These are phyloP conservation scores for Camelina laxa DNA, from an alignment of 345 rosid genomes.

Conservation along the genomic window DNA sequence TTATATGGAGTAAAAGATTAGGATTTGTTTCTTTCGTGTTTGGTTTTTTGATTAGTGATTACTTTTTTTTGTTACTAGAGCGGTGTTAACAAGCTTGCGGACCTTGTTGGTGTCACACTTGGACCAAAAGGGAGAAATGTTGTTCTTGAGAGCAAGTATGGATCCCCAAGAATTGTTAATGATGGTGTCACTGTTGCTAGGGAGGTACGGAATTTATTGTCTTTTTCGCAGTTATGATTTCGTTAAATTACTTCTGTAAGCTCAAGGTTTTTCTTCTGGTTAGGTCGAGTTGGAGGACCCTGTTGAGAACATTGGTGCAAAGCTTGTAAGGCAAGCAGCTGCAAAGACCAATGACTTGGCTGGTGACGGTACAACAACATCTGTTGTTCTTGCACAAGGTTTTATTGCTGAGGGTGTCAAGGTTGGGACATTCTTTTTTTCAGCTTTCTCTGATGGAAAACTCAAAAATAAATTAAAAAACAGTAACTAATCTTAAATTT, in stretches of 20 bases:
- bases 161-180: constrained; percentile 96
- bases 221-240: neutral
- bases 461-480: neutral
- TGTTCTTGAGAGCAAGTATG: constrained; percentile 98
- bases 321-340: constrained; percentile 98
- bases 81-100: constrained; percentile 98
- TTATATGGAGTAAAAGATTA: no score
- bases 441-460: neutral
- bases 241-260: neutral
- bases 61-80: constrained; percentile 45
- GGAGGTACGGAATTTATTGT: constrained; percentile 57
- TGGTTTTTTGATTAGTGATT: neutral
- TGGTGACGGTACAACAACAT: constrained; percentile 98
- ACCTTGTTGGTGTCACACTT: constrained; percentile 95
- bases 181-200: constrained; percentile 99
- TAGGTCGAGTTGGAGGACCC: constrained; percentile 99
- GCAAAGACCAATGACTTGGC: constrained; percentile 98
- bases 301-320: constrained; percentile 98
- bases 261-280: neutral
- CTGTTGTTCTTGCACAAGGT: constrained; percentile 99
- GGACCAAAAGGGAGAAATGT: constrained; percentile 98
- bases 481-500: neutral
- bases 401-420: constrained; percentile 97
- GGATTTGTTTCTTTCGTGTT: neutral
- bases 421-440: constrained; percentile 49